These are phyloP conservation scores for Candida mattraensis DNA, from an alignment of 805 yeast genomes.

Conservation along the genomic window DNA sequence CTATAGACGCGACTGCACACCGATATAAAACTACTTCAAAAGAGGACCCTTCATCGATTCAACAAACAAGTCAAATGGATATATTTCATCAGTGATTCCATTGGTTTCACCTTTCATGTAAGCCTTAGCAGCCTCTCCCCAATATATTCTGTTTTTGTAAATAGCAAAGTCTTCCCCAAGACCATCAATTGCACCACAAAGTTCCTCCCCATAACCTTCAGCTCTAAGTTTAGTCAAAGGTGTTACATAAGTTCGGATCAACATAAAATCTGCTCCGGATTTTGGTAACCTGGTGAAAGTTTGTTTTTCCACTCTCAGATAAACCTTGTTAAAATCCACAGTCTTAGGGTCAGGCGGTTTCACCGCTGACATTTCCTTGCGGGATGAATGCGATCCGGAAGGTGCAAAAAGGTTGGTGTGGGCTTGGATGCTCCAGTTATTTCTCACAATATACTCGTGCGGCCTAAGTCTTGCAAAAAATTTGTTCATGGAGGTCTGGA, in stretches of 20 bases:
- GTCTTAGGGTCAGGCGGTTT: constrained; percentile 34
- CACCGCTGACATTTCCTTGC: constrained; percentile 36
- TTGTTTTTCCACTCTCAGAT: constrained; percentile 62
- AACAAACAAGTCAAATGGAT: constrained; percentile 20
- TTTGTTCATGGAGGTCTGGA: constrained; percentile 63
- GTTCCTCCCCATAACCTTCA: constrained; percentile 45
- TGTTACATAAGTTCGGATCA: constrained; percentile 57
- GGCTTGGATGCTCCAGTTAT: constrained; percentile 71
- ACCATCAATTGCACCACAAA: constrained; percentile 63
- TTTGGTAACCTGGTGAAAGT: constrained; percentile 51
- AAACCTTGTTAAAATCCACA: constrained; percentile 47
- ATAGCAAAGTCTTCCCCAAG: constrained; percentile 57
- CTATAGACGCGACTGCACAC: constrained; percentile 3
- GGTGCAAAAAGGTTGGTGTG: constrained; percentile 52
- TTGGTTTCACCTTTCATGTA: constrained; percentile 39
- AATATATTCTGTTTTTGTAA: constrained; percentile 62
- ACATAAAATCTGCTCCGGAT: constrained; percentile 46
- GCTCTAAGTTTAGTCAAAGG: constrained; percentile 48
- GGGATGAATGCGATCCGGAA: constrained; percentile 40
- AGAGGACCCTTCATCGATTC: constrained; percentile 2
- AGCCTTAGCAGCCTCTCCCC: constrained; percentile 66
- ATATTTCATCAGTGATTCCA: constrained; percentile 32
- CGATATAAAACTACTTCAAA: constrained; percentile 1
- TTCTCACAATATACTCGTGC: constrained; percentile 57
- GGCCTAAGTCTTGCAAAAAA: constrained; percentile 59